phyloP scores from a whole-genome alignment of 2,329 filamentous ascomycete genomes.

The Sphaerulina populicola region DNA sequence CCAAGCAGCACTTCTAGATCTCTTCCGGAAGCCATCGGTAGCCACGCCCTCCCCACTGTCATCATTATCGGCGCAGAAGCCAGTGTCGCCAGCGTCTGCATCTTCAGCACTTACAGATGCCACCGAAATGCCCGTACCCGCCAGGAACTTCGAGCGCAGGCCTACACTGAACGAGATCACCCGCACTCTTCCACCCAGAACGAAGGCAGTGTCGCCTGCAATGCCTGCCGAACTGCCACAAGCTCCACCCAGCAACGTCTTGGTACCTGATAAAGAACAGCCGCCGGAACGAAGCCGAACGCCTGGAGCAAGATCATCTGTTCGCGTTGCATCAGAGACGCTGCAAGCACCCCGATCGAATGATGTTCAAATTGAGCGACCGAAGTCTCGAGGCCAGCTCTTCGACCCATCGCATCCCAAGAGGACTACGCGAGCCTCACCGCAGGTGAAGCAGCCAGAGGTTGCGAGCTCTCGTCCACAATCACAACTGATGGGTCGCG shows the following conservation, averaged over 20 bases:
- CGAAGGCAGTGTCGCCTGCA: conserved; percentile 1
- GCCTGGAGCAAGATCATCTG: background rate
- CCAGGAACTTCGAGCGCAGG: conserved; percentile 9
- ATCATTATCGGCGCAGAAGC: background rate
- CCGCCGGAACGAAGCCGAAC: background rate
- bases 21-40: conserved; percentile 35
- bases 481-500: background rate
- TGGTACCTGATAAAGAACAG: background rate
- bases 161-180: conserved; percentile 31
- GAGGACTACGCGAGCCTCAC: conserved; percentile 9
- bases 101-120: conserved; percentile 20
- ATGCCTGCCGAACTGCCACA: background rate
- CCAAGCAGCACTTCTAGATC: conserved; percentile 39
- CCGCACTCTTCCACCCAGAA: conserved; percentile 25
- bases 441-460: conserved; percentile 12
- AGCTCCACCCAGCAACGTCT: background rate
- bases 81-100: conserved; percentile 4
- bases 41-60: conserved; percentile 5
- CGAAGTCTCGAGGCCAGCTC: conserved; percentile 19
- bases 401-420: conserved; percentile 22
- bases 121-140: conserved; percentile 15
- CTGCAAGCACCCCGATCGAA: background rate
- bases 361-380: conserved; percentile 13
- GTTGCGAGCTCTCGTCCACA: background rate
- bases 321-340: background rate